Percentiles rank a stretch among this genome's conserved stretches.
Conservation (phyloP, 768 basidiomycete species). For the Leucocoprinus leucothites region DNA sequence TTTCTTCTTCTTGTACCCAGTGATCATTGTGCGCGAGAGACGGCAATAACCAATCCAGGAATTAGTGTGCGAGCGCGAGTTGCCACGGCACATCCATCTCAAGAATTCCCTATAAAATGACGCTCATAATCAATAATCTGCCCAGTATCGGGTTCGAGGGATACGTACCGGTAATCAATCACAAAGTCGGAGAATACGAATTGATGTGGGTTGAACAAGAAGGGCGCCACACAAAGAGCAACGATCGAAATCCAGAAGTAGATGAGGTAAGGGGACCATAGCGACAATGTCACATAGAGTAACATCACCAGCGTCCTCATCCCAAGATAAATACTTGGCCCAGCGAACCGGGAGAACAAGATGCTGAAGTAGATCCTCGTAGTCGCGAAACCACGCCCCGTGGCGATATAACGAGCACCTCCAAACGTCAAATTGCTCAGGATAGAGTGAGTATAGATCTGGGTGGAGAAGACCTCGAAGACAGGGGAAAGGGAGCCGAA, state of each 20-base stretch:
- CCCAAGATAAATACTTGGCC: conserved; percentile 96
- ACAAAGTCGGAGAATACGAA: conserved; percentile 97
- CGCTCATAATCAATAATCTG: conserved; percentile 9
- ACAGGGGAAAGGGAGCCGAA: conserved; percentile 92
- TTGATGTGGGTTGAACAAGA: conserved; percentile 99
- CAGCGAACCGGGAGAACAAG: conserved; percentile 96
- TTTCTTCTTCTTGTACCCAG: conserved; percentile 99
- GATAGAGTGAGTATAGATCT: conserved; percentile 98
- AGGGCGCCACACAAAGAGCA: conserved; percentile 90
- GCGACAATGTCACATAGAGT: conserved; percentile 87
- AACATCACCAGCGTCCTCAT: conserved; percentile 91
- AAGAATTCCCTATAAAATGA: conserved; percentile 76
- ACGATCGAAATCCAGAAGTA: conserved; percentile 99
- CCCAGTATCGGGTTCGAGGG: not conserved
- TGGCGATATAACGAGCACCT: conserved; percentile 97
- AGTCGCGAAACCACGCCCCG: conserved; percentile 98
- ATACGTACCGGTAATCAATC: conserved; percentile 82
- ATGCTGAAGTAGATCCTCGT: conserved; percentile 93
- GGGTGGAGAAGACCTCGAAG: conserved; percentile 97
- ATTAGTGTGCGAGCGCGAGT: conserved; percentile 94
- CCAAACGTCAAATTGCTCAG: conserved; percentile 96
- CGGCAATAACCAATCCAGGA: conserved; percentile 99
- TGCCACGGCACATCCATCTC: conserved; percentile 98
- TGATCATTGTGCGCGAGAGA: conserved; percentile 95
- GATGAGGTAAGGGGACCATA: conserved; percentile 90